Conservation (phyloP, 305 asterid genomes). For the Solanum hybrid region DNA sequence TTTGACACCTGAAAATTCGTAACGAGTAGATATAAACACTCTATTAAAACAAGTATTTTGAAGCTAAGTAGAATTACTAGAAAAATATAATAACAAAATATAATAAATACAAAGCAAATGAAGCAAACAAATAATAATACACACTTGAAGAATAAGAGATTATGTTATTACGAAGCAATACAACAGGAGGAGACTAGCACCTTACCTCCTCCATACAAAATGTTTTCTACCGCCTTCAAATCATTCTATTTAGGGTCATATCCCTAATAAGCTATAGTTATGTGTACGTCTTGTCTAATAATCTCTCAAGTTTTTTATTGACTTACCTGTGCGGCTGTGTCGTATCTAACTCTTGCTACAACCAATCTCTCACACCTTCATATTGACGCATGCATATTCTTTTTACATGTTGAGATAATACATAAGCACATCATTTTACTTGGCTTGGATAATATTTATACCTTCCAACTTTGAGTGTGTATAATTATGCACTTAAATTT, state of each 20-base stretch:
- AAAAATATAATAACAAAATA: no score
- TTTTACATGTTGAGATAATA: background rate
- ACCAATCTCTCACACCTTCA: no score
- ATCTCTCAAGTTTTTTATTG: background rate
- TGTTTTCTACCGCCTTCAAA: background rate
- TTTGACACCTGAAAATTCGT: no score
- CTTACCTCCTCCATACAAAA: background rate
- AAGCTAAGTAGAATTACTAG: no score
- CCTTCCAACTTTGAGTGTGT: background rate
- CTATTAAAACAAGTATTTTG: no score
- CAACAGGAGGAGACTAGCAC: background rate
- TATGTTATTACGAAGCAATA: no score
- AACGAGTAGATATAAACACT: no score
- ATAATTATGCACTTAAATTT: background rate
- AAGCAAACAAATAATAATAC: background rate
- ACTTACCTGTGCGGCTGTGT: background rate
- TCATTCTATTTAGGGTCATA: background rate
- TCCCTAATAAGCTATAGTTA: rapidly evolving
- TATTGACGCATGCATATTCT: background rate
- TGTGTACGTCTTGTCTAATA: background rate
- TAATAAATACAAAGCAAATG: no score
- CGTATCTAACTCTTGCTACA: no score
- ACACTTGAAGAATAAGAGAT: no score
- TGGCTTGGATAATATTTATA: background rate
- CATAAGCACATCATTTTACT: background rate